Percentiles rank a stretch among this genome's conserved stretches.
phyloP scores from a whole-genome alignment of 768 basidiomycete species.

The Sporobolomyces pararoseus region DNA sequence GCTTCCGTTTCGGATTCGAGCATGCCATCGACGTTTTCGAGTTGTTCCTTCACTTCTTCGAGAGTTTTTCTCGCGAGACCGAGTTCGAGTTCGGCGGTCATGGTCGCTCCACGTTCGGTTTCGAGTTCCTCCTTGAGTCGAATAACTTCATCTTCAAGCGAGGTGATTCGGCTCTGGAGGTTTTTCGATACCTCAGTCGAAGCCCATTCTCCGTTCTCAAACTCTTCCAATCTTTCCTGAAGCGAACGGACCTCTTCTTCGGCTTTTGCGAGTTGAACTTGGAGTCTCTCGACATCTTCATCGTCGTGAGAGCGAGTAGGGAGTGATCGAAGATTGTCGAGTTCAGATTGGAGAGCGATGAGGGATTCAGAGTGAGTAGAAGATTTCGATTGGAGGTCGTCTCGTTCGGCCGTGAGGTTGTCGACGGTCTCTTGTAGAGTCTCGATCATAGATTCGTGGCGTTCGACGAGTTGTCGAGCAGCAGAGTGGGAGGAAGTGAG shows the following conservation, averaged over 20 bases:
- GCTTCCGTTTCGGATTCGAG: background rate
- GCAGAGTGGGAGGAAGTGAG: background rate
- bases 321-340: background rate
- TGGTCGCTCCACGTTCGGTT: background rate
- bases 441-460: background rate
- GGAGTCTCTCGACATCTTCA: background rate
- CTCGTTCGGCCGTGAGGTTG: background rate
- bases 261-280: background rate
- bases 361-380: background rate
- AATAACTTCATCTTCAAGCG: background rate
- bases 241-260: background rate
- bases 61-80: background rate
- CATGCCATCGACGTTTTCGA: background rate
- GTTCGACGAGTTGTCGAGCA: background rate
- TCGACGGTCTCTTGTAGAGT: background rate
- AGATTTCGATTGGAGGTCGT: background rate
- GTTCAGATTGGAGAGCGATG: background rate
- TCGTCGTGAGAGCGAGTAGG: background rate
- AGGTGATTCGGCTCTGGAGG: background rate
- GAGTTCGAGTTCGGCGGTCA: slow-evolving; percentile 4
- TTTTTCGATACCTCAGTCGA: background rate
- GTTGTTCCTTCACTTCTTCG: background rate
- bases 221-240: background rate
- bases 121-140: slow-evolving; percentile 5
- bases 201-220: slow-evolving; percentile 1